These are phyloP conservation scores for Funneliformis caledonium DNA, from an alignment of 371 early-diverging fungal species.

Conservation along the genomic window DNA sequence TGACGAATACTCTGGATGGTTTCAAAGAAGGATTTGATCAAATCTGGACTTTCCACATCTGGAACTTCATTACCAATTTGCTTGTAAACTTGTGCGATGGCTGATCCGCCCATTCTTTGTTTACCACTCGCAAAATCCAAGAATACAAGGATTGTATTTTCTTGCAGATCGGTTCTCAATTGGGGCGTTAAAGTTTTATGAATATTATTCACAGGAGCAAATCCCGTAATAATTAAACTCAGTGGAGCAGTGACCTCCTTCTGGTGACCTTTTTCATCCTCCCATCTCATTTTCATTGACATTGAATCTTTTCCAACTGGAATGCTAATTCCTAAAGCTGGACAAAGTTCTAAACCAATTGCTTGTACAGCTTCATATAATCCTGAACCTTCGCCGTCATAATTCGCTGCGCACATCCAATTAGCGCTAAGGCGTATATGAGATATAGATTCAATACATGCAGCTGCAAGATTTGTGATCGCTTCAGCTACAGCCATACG, in stretches of 20 bases:
- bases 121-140: slow-evolving; percentile 86
- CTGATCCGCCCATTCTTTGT: slow-evolving; percentile 90
- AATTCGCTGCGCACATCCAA: slow-evolving; percentile 96
- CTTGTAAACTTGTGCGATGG: slow-evolving; percentile 91
- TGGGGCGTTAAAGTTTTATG: slow-evolving; percentile 89
- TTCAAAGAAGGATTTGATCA: slow-evolving; percentile 80
- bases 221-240: slow-evolving; percentile 90
- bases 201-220: slow-evolving; percentile 83
- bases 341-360: slow-evolving; percentile 92
- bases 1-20: slow-evolving; percentile 66
- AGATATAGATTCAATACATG: slow-evolving; percentile 71
- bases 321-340: slow-evolving; percentile 87
- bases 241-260: slow-evolving; percentile 85
- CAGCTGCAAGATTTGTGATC: slow-evolving; percentile 89
- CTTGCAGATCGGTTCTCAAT: slow-evolving; percentile 54
- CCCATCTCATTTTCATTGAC: slow-evolving; percentile 97
- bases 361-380: slow-evolving; percentile 94
- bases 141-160: slow-evolving; percentile 69
- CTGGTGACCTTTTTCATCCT: slow-evolving; percentile 52
- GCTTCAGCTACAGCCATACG: slow-evolving; percentile 96
- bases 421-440: slow-evolving; percentile 91
- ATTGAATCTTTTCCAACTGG: slow-evolving; percentile 99
- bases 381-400: slow-evolving; percentile 90
- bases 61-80: slow-evolving; percentile 83
- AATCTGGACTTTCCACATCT: slow-evolving; percentile 79